A percentile compares a stretch with the other conserved stretches of the same genome.
Evolutionary conservation across 352 stramenopile genomes (phyloP).

Genomic region (Phytophthora quininea): DNA sequence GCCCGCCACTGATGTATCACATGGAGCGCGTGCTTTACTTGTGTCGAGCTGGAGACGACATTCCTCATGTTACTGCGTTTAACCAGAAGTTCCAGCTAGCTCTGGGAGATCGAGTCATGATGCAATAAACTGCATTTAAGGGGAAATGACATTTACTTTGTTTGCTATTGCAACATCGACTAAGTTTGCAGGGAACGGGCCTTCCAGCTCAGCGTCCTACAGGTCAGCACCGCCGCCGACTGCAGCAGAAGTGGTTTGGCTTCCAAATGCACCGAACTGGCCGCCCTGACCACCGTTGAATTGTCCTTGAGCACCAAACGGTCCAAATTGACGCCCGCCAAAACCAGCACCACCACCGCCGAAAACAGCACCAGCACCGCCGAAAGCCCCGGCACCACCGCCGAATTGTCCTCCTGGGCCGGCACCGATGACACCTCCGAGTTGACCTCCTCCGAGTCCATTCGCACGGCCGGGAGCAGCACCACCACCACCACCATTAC

Average conservation of each 20-base stretch:
- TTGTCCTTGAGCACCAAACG: background rate
- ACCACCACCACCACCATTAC: constrained; percentile 10
- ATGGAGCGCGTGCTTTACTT: constrained; percentile 70
- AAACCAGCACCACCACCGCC: background rate
- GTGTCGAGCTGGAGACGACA: constrained; percentile 41
- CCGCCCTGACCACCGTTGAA: background rate
- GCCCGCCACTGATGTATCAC: constrained; percentile 70
- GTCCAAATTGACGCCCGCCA: constrained; percentile 1
- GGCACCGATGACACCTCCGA: background rate
- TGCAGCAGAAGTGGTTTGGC: background rate
- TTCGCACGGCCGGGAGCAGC: background rate
- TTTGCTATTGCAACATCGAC: background rate
- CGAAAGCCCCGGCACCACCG: background rate
- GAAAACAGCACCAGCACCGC: background rate
- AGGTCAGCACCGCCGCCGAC: background rate
- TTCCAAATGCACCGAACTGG: background rate
- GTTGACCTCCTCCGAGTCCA: background rate
- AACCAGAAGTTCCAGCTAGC: background rate
- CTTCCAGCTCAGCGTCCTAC: background rate
- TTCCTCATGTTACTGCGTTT: background rate
- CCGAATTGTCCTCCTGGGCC: background rate
- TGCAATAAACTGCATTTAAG: background rate
- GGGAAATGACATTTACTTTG: no score
- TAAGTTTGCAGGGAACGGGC: background rate
- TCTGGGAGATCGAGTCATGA: background rate